Evolutionary conservation across 2,329 filamentous ascomycete species (phyloP), one percentile per base, ranked within the genome.

Genomic region (Cercospora janseana): DNA sequence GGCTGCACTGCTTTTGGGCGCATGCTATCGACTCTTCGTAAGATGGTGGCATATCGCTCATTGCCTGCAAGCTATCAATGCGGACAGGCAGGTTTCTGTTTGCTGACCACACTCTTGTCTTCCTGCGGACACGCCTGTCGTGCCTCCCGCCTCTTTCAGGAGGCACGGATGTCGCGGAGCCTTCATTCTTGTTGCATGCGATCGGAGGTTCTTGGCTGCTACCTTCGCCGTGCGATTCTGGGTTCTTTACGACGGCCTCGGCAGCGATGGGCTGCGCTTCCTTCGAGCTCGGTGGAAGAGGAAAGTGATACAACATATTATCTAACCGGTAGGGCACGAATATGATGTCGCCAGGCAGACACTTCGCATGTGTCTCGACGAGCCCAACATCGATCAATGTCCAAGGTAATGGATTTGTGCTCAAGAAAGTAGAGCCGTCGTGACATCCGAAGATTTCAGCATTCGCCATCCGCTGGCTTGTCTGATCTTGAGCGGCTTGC

Each of bases 241-340:
- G 21, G 12, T 24, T n/a, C n/a, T n/a, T n/a, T n/a, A n/a, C n/a
- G 35, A 40, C 4, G 20, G n/a, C 18, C 5, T 40, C 35, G 35
- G 35, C 3, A 40, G 35, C n/a, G 20, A 20, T 24, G 18, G 16
- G 12, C 16, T 40, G 20, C 21, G 35, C 20, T 24, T 20, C 20
- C 16, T 46, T 35, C 4, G 44, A 31, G 15, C 27, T 21, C 5
- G 45, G 44, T 7, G 49, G 49, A 12, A 52, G 24, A 10, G 49
- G 49, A 13, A 52, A 52, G 15, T 52, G 49, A 15, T 47, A 52
- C 12, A 52, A 37, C 16, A 48, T 31, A 12, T 48, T 52, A n/a
- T 48, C 49, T 6, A 52, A 28, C 42, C 48, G 37, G 23, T 34
- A 40, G n/a, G 49, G 49, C 34, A 38, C 38, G 23, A 52, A 52